Evolutionary conservation across 2,329 filamentous ascomycete genomes (phyloP).

Genomic region (Cytospora mali): DNA sequence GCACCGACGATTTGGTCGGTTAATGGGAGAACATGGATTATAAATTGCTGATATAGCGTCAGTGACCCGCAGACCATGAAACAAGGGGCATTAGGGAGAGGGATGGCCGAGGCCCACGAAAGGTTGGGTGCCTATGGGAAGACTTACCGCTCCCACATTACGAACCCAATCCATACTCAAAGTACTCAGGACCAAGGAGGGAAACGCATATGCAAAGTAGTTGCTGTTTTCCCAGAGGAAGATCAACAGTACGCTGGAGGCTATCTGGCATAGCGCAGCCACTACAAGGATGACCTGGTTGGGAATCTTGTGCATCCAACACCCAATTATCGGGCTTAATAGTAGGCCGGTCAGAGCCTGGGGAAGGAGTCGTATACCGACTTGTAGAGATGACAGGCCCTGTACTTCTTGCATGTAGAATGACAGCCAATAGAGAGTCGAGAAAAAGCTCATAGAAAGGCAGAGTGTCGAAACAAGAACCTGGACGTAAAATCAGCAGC

Average conservation of each 20-base stretch:
- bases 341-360: constrained; percentile 40
- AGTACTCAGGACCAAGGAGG: constrained; percentile 38
- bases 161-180: constrained; percentile 38
- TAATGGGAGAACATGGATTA: not conserved
- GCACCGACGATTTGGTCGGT: not conserved
- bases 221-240: constrained; percentile 36
- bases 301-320: constrained; percentile 8
- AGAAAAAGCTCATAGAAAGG: constrained; percentile 39
- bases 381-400: constrained; percentile 36
- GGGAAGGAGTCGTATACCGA: constrained; percentile 38
- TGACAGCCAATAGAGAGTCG: constrained; percentile 39
- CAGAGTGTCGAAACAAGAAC: constrained; percentile 36
- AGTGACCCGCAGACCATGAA: not conserved
- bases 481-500: constrained; percentile 23
- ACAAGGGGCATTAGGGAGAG: not conserved
- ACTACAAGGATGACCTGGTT: constrained; percentile 36
- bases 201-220: constrained; percentile 39
- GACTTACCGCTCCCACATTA: constrained; percentile 11
- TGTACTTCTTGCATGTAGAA: constrained; percentile 40
- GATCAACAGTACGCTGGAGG: constrained; percentile 37
- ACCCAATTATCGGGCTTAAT: constrained; percentile 30
- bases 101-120: not conserved
- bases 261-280: constrained; percentile 33
- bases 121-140: not conserved
- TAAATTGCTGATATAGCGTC: constrained; percentile 10